These are phyloP conservation scores for Citrus inodora DNA, from an alignment of 345 rosid genomes.

Conservation along the genomic window DNA sequence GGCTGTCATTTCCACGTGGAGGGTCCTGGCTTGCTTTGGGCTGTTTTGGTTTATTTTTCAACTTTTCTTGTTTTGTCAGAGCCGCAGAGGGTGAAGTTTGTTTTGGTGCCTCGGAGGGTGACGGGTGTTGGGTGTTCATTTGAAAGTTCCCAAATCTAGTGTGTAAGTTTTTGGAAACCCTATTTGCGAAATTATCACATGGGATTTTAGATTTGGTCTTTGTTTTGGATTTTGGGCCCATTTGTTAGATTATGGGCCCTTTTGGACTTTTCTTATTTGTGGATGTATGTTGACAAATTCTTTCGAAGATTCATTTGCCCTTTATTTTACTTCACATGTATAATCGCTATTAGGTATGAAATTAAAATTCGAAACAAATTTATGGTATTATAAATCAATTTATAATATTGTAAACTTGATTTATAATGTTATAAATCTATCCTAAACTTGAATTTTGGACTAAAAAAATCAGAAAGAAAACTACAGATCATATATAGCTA, in stretches of 20 bases:
- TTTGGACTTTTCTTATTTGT: not conserved
- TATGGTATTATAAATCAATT: too few species aligned
- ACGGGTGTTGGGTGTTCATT: not conserved
- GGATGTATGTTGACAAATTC: not conserved
- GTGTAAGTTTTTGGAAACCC: slow-evolving; percentile 5
- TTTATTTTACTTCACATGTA: too few species aligned
- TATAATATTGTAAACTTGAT: too few species aligned
- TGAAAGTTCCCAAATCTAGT: not conserved
- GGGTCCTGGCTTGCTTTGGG: not conserved
- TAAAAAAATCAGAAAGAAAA: too few species aligned
- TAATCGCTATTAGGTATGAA: too few species aligned
- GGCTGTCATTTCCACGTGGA: not conserved
- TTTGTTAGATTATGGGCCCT: not conserved
- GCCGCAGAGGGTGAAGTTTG: not conserved
- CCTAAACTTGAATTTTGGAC: too few species aligned
- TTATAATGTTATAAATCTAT: too few species aligned
- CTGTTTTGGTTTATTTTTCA: not conserved
- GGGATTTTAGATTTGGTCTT: not conserved
- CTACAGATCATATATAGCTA: fast-evolving
- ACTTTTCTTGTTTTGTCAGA: not conserved
- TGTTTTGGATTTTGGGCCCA: not conserved
- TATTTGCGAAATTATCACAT: not conserved
- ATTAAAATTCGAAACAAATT: too few species aligned
- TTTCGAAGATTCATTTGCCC: not conserved
- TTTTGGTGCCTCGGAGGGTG: not conserved